These are phyloP conservation scores for Gremmenia infestans DNA, from an alignment of 2,329 filamentous ascomycete genomes.

Conservation along the genomic window DNA sequence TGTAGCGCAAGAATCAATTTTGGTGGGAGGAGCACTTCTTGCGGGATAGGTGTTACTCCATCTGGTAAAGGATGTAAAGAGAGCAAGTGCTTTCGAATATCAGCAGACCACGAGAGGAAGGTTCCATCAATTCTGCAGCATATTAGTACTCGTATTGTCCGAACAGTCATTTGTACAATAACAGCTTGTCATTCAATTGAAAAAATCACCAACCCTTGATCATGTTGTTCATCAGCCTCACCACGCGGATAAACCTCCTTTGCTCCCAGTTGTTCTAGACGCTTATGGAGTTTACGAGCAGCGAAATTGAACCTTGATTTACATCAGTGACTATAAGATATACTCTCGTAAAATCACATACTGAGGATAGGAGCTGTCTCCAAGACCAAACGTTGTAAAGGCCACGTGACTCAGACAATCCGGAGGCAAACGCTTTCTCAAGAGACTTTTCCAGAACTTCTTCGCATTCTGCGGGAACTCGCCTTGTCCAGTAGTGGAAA, in stretches of 20 bases:
- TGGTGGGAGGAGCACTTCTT: slow-evolving; percentile 68
- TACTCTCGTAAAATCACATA: slow-evolving; percentile 37
- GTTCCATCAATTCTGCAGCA: slow-evolving; percentile 67
- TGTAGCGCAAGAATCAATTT: slow-evolving; percentile 49
- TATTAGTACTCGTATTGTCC: background rate
- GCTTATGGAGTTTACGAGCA: slow-evolving; percentile 78
- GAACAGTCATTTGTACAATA: background rate
- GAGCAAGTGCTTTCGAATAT: slow-evolving; percentile 62
- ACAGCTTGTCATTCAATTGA: background rate
- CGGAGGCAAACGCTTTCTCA: slow-evolving; percentile 70
- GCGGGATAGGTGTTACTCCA: slow-evolving; percentile 65
- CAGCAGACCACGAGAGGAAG: slow-evolving; percentile 72
- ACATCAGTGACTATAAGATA: slow-evolving; percentile 1
- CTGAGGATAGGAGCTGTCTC: slow-evolving; percentile 92
- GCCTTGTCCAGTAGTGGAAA: slow-evolving; percentile 92
- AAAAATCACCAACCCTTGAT: slow-evolving; percentile 66
- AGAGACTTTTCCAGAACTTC: slow-evolving; percentile 77
- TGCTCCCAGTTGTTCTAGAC: slow-evolving; percentile 79
- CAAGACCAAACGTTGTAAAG: slow-evolving; percentile 86
- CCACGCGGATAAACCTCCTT: slow-evolving; percentile 69
- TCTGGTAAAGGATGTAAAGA: slow-evolving; percentile 63
- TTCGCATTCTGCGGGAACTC: slow-evolving; percentile 82
- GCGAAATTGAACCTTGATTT: slow-evolving; percentile 79
- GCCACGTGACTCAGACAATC: slow-evolving; percentile 62
- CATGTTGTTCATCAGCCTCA: slow-evolving; percentile 90